Conservation (phyloP, 768 basidiomycete species). For the Leccinum uliginosum region DNA sequence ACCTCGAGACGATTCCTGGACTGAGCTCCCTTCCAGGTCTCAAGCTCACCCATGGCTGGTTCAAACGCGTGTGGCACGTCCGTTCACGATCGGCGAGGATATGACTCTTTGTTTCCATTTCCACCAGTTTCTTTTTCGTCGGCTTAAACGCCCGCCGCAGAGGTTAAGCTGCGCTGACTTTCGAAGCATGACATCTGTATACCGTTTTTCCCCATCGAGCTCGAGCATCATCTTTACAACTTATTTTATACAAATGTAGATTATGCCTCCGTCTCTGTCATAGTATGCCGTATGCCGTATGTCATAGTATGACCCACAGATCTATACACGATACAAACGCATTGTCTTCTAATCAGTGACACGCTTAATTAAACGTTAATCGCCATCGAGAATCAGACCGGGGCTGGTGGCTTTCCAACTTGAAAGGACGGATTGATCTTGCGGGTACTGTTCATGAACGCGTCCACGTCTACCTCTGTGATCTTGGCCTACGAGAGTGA, state of each 20-base stretch:
- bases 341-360: neutral
- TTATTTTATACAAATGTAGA: slow-evolving; percentile 2
- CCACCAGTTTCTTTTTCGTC: neutral
- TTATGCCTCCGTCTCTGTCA: slow-evolving; percentile 1
- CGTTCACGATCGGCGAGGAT: slow-evolving; percentile 22
- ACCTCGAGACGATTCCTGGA: slow-evolving; percentile 20
- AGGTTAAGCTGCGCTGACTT: slow-evolving; percentile 11
- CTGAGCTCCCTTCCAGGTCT: slow-evolving; percentile 20
- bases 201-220: neutral
- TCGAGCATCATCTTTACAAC: neutral
- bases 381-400: neutral
- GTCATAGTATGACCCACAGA: neutral
- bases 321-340: slow-evolving; percentile 2
- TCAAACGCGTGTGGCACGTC: slow-evolving; percentile 33
- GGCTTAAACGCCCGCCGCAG: neutral
- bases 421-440: slow-evolving; percentile 65
- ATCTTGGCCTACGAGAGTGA: slow-evolving; percentile 73
- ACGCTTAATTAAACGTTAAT: neutral
- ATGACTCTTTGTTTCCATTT: slow-evolving; percentile 4
- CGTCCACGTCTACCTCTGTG: slow-evolving; percentile 67
- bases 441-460: slow-evolving; percentile 79
- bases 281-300: neutral
- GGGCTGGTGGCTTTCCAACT: slow-evolving; percentile 33
- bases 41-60: slow-evolving; percentile 26
- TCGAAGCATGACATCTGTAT: neutral